These are phyloP conservation scores for Calonectria pauciramosa DNA, from an alignment of 2,329 filamentous ascomycete genomes.

Conservation along the genomic window DNA sequence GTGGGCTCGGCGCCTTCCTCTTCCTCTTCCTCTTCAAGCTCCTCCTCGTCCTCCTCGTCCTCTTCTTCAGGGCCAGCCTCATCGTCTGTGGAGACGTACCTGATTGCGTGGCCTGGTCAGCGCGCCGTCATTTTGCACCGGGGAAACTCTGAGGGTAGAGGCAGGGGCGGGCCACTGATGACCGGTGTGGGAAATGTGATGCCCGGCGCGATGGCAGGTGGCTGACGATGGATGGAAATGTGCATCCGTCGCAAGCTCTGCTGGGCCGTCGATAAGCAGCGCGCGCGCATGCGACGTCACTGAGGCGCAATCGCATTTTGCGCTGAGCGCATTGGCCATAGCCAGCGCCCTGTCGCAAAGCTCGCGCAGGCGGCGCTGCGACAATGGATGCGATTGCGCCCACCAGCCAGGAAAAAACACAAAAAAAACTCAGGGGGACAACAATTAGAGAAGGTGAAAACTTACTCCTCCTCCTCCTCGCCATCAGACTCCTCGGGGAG, in stretches of 20 bases:
- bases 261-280: constrained; percentile 12
- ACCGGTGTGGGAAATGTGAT: background rate
- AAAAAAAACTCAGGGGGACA: constrained; percentile 15
- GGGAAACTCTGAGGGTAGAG: background rate
- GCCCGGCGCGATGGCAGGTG: background rate
- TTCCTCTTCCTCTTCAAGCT: constrained; percentile 50
- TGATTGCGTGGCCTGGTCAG: constrained; percentile 38
- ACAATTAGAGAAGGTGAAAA: constrained; percentile 23
- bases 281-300: constrained; percentile 35
- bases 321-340: constrained; percentile 34
- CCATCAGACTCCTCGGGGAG: constrained; percentile 66
- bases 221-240: background rate
- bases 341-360: constrained; percentile 29
- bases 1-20: constrained; percentile 49
- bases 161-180: constrained; percentile 10
- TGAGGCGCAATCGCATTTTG: constrained; percentile 26
- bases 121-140: constrained; percentile 17
- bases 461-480: constrained; percentile 69
- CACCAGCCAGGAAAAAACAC: constrained; percentile 20
- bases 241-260: background rate
- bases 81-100: constrained; percentile 55
- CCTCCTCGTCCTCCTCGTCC: constrained; percentile 54
- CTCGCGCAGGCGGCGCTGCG: constrained; percentile 21
- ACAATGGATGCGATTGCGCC: constrained; percentile 30
- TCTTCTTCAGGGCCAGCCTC: constrained; percentile 51